These are phyloP conservation scores for Zygosaccharomyces sapae DNA, from an alignment of 1,139 yeast species.

Conservation along the genomic window DNA sequence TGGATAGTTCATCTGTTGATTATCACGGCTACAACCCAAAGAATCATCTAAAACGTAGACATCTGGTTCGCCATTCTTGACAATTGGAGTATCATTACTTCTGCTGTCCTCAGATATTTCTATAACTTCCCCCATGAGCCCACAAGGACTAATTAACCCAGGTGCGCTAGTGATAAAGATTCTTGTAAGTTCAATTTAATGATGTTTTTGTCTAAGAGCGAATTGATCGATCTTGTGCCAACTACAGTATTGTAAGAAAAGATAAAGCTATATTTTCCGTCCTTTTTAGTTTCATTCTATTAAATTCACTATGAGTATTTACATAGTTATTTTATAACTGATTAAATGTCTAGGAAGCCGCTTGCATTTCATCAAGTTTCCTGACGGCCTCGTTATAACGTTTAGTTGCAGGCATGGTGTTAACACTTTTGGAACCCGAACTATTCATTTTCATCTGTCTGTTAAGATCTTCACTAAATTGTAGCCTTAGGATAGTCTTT, in stretches of 20 bases:
- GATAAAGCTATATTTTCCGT: neutral
- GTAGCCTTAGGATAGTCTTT: constrained; percentile 44
- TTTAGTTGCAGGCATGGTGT: constrained; percentile 25
- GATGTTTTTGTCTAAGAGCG: neutral
- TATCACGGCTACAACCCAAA: neutral
- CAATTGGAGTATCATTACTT: neutral
- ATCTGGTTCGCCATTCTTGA: constrained; percentile 5
- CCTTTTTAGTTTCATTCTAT: neutral
- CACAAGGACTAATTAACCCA: neutral
- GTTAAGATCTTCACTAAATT: constrained; percentile 44
- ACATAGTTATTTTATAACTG: neutral
- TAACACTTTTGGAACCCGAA: constrained; percentile 16
- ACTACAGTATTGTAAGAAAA: neutral
- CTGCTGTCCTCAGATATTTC: constrained; percentile 11
- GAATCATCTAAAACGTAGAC: constrained; percentile 6
- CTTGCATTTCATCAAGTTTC: constrained; percentile 15
- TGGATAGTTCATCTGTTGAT: constrained; percentile 7
- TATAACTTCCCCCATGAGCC: constrained; percentile 11
- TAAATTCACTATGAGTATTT: neutral
- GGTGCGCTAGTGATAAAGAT: neutral
- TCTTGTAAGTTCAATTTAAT: neutral
- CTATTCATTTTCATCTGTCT: constrained; percentile 25
- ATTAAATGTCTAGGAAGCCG: neutral
- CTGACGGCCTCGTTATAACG: constrained; percentile 27
- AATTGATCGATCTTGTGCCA: neutral